These are phyloP conservation scores for Euphorbia corollata DNA, from an alignment of 441 rosid species.

Conservation along the genomic window DNA sequence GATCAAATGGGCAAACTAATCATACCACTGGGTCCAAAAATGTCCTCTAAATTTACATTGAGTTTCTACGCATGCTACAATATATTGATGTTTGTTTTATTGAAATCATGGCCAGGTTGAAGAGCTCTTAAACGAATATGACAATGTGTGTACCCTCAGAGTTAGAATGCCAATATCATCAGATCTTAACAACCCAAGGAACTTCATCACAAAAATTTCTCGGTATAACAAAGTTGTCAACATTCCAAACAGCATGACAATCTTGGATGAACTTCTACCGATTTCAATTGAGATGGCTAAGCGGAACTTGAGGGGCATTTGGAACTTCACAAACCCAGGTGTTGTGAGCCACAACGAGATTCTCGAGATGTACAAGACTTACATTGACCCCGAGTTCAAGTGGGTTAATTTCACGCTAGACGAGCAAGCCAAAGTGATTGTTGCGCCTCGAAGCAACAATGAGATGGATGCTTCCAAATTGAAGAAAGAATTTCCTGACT, in stretches of 20 bases:
- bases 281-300: conserved; percentile 84
- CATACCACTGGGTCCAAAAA: no score
- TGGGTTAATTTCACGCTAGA: conserved; percentile 72
- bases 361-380: conserved; percentile 75
- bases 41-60: background rate
- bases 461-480: conserved; percentile 77
- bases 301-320: conserved; percentile 66
- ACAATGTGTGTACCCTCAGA: conserved; percentile 77
- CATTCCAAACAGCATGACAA: conserved; percentile 81
- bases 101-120: conserved; percentile 45
- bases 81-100: background rate
- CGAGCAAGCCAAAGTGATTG: conserved; percentile 83
- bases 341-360: conserved; percentile 84
- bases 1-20: no score
- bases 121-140: conserved; percentile 68
- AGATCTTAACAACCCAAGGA: conserved; percentile 71
- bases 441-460: conserved; percentile 79
- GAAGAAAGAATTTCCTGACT: conserved; percentile 70
- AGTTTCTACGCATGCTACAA: background rate
- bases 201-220: conserved; percentile 77
- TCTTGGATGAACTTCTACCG: conserved; percentile 70
- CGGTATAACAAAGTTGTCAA: conserved; percentile 77
- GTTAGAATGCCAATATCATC: conserved; percentile 87
- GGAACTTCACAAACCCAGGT: conserved; percentile 92
- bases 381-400: conserved; percentile 54